Base-by-base conservation (phyloP, 306 rosid genomes). In the Pueraria montana region DNA sequence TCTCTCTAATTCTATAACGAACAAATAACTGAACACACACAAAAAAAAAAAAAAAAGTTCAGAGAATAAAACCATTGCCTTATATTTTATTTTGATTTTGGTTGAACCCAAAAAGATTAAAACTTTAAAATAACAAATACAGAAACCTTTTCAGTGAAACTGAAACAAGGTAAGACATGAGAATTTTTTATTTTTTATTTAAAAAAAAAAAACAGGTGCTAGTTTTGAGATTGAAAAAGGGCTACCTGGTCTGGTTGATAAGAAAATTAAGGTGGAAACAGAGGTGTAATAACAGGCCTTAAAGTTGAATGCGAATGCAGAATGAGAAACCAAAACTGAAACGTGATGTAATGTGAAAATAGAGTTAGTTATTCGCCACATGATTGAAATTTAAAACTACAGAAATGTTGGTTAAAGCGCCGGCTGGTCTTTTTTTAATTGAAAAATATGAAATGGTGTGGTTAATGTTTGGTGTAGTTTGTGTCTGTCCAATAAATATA, bases 251-350 rank as follows among this genome's bases (percentile, higher is more conserved):
- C 27, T 71, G 8, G 50, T 52, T 26, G 55, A 43, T 13, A 42
- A 16, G 49, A 65, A 36, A 62, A 70, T 63, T 62, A 10, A 72
- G 55, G 16, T 72, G 49, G 62, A 59, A n/a, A 45, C 56, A 26
- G 61, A 67, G 42, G 59, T 46, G 9, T 40, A 43, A 38, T 6
- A 77, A 50, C 16, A 45, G 42, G 46, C 13, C 34, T 56, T 66
- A 65, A 80, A 73, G 66, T 36, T 59, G 84, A 72, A 61, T 32
- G 24, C 48, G 84, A 72, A 61, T 32, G 24, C 48, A 36, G 5
- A 68, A 48, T 42, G 45, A 50, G 26, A 76, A 46, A 61, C 20
- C 18, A 11, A 62, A 45, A 38, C 20, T 23, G 1, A 50, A 78
- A 70, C 10, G 53, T 43, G 80, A 62, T 62, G 20, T 16, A 45